Conservation (phyloP, 129 eudicot species). For the Escallonia herrerae region DNA sequence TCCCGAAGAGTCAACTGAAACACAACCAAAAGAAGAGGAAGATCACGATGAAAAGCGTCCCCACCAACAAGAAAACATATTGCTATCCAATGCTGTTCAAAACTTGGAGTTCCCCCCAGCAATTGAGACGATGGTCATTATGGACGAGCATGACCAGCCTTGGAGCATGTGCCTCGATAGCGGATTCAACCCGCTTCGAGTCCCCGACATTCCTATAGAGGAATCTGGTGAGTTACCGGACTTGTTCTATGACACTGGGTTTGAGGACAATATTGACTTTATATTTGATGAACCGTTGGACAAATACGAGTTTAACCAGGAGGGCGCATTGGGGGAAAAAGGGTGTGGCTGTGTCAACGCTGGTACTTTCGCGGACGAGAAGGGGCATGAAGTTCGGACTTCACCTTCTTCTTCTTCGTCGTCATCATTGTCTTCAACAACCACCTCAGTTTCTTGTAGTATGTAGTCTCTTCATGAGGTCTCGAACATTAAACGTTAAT, state of each 20-base stretch:
- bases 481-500: not conserved
- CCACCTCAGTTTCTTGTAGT: constrained; percentile 24
- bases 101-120: constrained; percentile 14
- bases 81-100: constrained; percentile 4
- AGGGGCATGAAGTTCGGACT: constrained; percentile 13
- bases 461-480: constrained; percentile 15
- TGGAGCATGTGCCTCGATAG: constrained; percentile 61
- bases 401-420: constrained; percentile 30
- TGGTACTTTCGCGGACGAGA: constrained; percentile 5
- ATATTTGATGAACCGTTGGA: constrained; percentile 31
- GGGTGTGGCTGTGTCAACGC: constrained; percentile 4
- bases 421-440: constrained; percentile 31
- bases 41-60: not conserved
- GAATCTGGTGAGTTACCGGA: constrained; percentile 35
- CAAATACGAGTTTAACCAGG: constrained; percentile 4
- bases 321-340: not conserved
- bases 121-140: constrained; percentile 10
- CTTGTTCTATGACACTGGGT: constrained; percentile 42
- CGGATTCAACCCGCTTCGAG: constrained; percentile 33
- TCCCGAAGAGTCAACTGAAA: constrained; percentile 19
- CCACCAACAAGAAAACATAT: constrained; percentile 9
- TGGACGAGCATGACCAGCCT: constrained; percentile 37
- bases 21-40: constrained; percentile 14
- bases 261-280: constrained; percentile 49
- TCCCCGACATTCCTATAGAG: constrained; percentile 44